A percentile compares a stretch with the other conserved stretches of the same genome.
phyloP scores from a whole-genome alignment of 2,329 filamentous ascomycete species.

The Helminthosporium solani region DNA sequence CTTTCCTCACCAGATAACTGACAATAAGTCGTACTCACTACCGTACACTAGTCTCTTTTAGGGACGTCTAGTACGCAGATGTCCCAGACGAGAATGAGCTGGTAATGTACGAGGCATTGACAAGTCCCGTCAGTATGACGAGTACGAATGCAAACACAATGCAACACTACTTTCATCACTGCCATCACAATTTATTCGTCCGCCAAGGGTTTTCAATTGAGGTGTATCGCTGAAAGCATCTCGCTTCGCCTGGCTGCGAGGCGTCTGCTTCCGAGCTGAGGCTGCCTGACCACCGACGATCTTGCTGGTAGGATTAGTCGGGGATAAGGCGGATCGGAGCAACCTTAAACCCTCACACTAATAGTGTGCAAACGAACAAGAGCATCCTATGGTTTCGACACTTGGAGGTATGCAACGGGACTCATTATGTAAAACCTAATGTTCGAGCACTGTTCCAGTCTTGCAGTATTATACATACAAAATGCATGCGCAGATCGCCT shows the following conservation, averaged over 20 bases:
- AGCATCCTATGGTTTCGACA: neutral
- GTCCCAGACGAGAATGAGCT: slow-evolving; percentile 7
- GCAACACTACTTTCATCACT: slow-evolving; percentile 4
- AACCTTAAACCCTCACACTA: neutral
- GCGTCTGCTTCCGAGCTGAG: slow-evolving; percentile 5
- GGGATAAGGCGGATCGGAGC: neutral
- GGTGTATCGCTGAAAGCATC: neutral
- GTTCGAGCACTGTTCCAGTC: neutral
- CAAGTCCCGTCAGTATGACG: neutral
- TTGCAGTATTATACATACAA: slow-evolving; percentile 3
- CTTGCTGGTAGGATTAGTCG: slow-evolving; percentile 5
- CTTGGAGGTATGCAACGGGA: neutral
- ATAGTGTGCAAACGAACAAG: neutral
- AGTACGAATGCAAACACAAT: slow-evolving; percentile 4
- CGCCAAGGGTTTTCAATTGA: neutral
- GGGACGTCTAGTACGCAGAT: neutral
- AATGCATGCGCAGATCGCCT: slow-evolving; percentile 8
- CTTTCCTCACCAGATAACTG: neutral
- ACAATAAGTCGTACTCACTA: neutral
- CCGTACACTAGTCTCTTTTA: slow-evolving; percentile 1
- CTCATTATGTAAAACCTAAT: slow-evolving; percentile 1
- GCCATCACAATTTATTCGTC: slow-evolving; percentile 5
- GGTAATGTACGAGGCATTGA: slow-evolving; percentile 4
- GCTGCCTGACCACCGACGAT: slow-evolving; percentile 16
- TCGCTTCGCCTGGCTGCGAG: slow-evolving; percentile 1